Percentiles rank a stretch among this genome's conserved stretches.
These are phyloP conservation scores for Kuraishia capsulata DNA, from an alignment of 805 yeast genomes.

Conservation along the genomic window DNA sequence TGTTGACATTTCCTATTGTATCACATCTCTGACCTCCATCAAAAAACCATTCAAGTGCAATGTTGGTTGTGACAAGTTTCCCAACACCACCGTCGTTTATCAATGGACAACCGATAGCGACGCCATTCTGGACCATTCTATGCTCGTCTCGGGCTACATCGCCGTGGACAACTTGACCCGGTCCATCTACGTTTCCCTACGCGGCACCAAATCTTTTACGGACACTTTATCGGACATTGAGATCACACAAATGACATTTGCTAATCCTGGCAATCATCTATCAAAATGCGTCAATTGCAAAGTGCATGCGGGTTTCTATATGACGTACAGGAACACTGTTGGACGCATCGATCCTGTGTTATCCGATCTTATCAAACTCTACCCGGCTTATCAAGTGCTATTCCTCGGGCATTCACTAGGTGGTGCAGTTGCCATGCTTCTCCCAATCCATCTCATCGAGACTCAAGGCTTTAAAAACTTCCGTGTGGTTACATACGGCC, in stretches of 20 bases:
- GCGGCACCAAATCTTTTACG: slow-evolving; percentile 33
- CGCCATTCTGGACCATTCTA: slow-evolving; percentile 7
- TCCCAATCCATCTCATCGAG: slow-evolving; percentile 27
- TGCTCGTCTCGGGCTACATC: slow-evolving; percentile 8
- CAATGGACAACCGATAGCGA: slow-evolving; percentile 32
- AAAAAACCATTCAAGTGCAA: slow-evolving; percentile 29
- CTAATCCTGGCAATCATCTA: slow-evolving; percentile 13
- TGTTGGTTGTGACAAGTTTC: slow-evolving; percentile 25
- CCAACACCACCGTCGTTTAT: slow-evolving; percentile 25
- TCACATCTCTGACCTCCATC: slow-evolving; percentile 21
- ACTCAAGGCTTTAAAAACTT: slow-evolving; percentile 23
- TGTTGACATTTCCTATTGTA: slow-evolving; percentile 34
- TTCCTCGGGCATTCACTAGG: slow-evolving; percentile 23
- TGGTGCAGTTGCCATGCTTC: slow-evolving; percentile 28
- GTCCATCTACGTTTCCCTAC: slow-evolving; percentile 21
- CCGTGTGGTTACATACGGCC: slow-evolving; percentile 30
- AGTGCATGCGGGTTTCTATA: slow-evolving; percentile 29
- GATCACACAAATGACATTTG: slow-evolving; percentile 24
- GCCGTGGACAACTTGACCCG: slow-evolving; percentile 7
- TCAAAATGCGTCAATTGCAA: slow-evolving; percentile 21
- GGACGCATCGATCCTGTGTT: slow-evolving; percentile 16
- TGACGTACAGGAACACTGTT: slow-evolving; percentile 21
- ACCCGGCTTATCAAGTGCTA: slow-evolving; percentile 9
- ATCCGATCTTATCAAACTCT: slow-evolving; percentile 10
- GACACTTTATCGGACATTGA: slow-evolving; percentile 31